Percentiles rank a stretch among this genome's conserved stretches.
phyloP scores from a whole-genome alignment of 2,329 filamentous ascomycete species.

The Sporothrix inflata region DNA sequence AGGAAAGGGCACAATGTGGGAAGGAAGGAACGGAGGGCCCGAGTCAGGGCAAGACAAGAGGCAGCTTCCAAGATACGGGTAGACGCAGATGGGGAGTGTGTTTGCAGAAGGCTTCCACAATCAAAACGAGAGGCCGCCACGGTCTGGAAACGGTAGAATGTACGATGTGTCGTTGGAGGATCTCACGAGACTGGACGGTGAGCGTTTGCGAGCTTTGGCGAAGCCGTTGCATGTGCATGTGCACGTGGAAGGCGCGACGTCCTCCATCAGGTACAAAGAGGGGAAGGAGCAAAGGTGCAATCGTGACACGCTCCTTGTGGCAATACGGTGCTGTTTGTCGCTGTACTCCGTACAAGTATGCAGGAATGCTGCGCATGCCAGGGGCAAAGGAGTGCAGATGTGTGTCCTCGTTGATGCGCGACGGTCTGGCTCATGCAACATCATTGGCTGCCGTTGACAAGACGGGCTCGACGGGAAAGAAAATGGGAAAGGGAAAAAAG shows the following conservation, averaged over 20 bases:
- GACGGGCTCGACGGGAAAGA: no score
- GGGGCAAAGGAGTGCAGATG: conserved; percentile 8
- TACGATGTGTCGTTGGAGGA: neutral
- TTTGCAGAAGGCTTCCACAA: neutral
- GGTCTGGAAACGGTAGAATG: neutral
- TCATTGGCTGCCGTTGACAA: neutral
- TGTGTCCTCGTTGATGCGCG: neutral
- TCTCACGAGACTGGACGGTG: conserved; percentile 2
- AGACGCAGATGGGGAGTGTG: neutral
- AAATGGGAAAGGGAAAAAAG: neutral
- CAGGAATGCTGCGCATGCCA: conserved; percentile 21
- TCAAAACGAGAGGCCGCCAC: neutral
- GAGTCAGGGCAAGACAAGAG: neutral
- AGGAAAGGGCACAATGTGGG: neutral
- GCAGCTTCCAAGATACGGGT: neutral
- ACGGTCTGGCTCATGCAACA: neutral
- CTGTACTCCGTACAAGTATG: neutral
- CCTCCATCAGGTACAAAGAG: neutral
- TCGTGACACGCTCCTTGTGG: neutral
- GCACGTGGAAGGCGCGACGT: neutral
- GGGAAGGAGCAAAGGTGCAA: neutral
- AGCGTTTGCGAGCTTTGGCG: neutral
- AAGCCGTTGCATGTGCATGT: conserved; percentile 5
- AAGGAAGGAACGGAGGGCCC: conserved; percentile 14
- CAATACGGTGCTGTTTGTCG: neutral